Base-by-base conservation (phyloP, 441 rosid genomes). In the Jatropha multifida region DNA sequence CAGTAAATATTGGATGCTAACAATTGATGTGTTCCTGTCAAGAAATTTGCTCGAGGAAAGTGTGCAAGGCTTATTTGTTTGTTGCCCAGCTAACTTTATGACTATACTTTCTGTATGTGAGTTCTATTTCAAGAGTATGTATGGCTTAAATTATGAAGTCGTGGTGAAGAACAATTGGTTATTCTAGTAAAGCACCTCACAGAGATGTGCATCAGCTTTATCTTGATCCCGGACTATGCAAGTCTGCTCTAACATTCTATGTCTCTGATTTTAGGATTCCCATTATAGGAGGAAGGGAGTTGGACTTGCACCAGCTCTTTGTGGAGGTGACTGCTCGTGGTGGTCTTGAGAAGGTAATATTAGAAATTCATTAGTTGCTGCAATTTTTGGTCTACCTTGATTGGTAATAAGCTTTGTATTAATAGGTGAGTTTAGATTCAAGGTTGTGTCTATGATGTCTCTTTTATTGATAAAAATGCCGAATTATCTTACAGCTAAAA, bases 291-390 rank as follows among this genome's bases (percentile, higher is more conserved):
- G 97, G 98, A 27, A 89, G 82, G 80, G 96, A 92, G 71, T 85
- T 96, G 72, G 96, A 94, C 78, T 85, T 96, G 90, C 98, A 96
- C 81, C 85, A 82, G 69, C 97, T 96, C 65, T 96, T 96, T 68
- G 81, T 89, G 40, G 99, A 96, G 84, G 99, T 96, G 66, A 96
- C 99, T 14, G 76, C 96, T 72, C 96, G 97, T 7, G 99, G 99
- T 58, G 99, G 98, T 54, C 86, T 96, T 74, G 90, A 85, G 77
- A 96, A 94, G 98, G 99, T 92, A 79, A 77, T 64, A 55, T 18
- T 49, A 73, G 58, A 26, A n/a, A 49, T 61, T 23, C 41, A 14
- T 69, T 5, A 1, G 32, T 70, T 38, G 26, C 42, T 38, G 63
- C 41, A 17, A 4, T 14, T n/a, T 8, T n/a, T 20, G 20, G 20